Base-by-base conservation (phyloP, 164 flowering plant genomes). In the Vitis cinerea region DNA sequence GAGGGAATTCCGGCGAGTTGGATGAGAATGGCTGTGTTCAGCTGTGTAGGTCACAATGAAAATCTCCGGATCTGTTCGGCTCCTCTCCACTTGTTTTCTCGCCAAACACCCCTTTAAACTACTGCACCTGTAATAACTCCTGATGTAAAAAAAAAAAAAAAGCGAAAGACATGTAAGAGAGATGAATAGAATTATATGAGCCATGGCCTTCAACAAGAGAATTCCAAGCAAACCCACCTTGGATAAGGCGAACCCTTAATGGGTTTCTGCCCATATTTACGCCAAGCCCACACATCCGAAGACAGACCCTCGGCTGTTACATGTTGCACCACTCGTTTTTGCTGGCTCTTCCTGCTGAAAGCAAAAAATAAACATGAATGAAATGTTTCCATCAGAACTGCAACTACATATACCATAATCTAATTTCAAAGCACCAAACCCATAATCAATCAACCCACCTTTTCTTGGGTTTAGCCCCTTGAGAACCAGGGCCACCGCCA, bases 51-150 rank as follows among this genome's bases (percentile, higher is more conserved):
- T 75, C 51, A 82, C 56, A 62, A 74, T 71, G 44, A 78, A 78
- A 10, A 71, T 54, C 4, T 14, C 55, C 5, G 83, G 83, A 61
- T 80, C 72, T 16, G 64, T 51, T 49, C 60, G 23, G 75, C 72
- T 71, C 50, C 76, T 60, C 66, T 78, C 81, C 11, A 87, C 87
- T 70, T 85, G 88, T 51, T 85, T 87, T 62, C 86, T 79, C 44
- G 90, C 90, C 59, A 65, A 59, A 56, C 90, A 87, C 2, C 87
- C 90, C 64, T 81, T 84, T 27, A 74, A 76, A 65, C 83, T 80
- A 72, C 90, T 87, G 71, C 90, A 85, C 58, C 87, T 79, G 70
- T 87, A 87, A 27, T 87, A 87, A 75, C 90, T 85, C 81, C 90
- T 85, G 83, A 44, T 59, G 15, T 14, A 2, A 27, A 10, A 64